These are phyloP conservation scores for Microthlaspi erraticum DNA, from an alignment of 345 rosid genomes.

Conservation along the genomic window DNA sequence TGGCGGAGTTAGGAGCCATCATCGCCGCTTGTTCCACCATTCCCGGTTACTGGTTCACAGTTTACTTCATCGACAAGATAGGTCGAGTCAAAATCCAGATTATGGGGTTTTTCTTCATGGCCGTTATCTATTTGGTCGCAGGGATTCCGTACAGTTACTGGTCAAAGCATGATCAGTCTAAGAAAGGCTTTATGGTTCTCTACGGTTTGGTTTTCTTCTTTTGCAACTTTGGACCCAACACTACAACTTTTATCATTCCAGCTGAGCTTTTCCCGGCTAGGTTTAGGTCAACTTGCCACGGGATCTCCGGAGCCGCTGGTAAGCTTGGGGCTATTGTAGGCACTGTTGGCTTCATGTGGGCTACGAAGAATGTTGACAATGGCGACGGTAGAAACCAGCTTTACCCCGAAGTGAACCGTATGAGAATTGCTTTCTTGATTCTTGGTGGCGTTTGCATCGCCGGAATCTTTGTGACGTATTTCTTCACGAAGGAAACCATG, in stretches of 20 bases:
- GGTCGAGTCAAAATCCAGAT: conserved; percentile 70
- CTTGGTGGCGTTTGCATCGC: conserved; percentile 60
- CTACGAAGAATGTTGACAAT: conserved; percentile 31
- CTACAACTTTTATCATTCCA: conserved; percentile 79
- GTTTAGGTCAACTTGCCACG: conserved; percentile 82
- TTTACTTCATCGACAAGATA: conserved; percentile 65
- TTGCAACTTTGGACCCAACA: conserved; percentile 79
- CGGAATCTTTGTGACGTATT: conserved; percentile 54
- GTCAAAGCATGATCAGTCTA: conserved; percentile 21
- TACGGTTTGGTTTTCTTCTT: conserved; percentile 72
- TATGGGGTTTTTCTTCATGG: conserved; percentile 70
- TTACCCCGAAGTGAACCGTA: conserved; percentile 31
- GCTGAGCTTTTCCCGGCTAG: conserved; percentile 86
- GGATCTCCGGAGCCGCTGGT: conserved; percentile 73
- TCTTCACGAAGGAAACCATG: conserved; percentile 64
- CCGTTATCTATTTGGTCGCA: conserved; percentile 52
- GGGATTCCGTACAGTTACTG: conserved; percentile 56
- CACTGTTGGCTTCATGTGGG: conserved; percentile 62
- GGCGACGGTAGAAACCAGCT: neutral
- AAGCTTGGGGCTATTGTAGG: conserved; percentile 83
- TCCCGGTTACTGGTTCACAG: conserved; percentile 76
- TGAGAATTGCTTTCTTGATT: conserved; percentile 49
- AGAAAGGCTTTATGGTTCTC: conserved; percentile 54
- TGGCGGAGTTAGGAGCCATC: conserved; percentile 56
- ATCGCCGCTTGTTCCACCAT: conserved; percentile 59